These are phyloP conservation scores for Exsudoporus frostii DNA, from an alignment of 768 basidiomycete species.

Conservation along the genomic window DNA sequence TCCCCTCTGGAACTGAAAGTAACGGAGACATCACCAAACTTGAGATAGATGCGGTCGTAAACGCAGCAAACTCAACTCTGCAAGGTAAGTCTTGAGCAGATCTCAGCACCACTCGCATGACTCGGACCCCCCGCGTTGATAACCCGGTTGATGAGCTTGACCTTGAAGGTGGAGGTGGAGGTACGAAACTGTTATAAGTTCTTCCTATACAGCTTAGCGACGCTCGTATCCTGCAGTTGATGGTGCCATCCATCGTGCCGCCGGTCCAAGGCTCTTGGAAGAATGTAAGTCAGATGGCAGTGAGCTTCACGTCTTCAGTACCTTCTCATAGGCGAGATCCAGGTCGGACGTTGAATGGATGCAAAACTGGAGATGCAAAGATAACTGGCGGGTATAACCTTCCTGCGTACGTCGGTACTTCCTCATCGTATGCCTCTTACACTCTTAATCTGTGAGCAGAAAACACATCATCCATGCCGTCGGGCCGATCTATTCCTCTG, in stretches of 20 bases:
- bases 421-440: background rate
- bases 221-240: slow-evolving; percentile 50
- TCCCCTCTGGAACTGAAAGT: slow-evolving; percentile 35
- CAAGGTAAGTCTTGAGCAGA: slow-evolving; percentile 45
- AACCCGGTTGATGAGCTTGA: background rate
- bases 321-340: slow-evolving; percentile 39
- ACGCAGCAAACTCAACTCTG: slow-evolving; percentile 74
- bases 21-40: slow-evolving; percentile 78
- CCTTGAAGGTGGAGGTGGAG: slow-evolving; percentile 71
- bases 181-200: slow-evolving; percentile 35
- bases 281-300: slow-evolving; percentile 57
- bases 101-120: background rate
- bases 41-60: slow-evolving; percentile 72
- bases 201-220: background rate
- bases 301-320: background rate
- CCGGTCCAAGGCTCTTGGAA: slow-evolving; percentile 58
- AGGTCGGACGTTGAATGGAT: slow-evolving; percentile 67
- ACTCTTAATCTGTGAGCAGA: slow-evolving; percentile 33
- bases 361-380: slow-evolving; percentile 70
- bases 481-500: slow-evolving; percentile 58
- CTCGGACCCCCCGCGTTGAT: too few species aligned
- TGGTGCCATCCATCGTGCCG: slow-evolving; percentile 77
- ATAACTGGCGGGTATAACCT: slow-evolving; percentile 76
- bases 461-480: slow-evolving; percentile 78
- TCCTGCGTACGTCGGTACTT: slow-evolving; percentile 57